Evolutionary conservation across 1,139 yeast genomes (phyloP).

Genomic region (Zygoascus sp.): DNA sequence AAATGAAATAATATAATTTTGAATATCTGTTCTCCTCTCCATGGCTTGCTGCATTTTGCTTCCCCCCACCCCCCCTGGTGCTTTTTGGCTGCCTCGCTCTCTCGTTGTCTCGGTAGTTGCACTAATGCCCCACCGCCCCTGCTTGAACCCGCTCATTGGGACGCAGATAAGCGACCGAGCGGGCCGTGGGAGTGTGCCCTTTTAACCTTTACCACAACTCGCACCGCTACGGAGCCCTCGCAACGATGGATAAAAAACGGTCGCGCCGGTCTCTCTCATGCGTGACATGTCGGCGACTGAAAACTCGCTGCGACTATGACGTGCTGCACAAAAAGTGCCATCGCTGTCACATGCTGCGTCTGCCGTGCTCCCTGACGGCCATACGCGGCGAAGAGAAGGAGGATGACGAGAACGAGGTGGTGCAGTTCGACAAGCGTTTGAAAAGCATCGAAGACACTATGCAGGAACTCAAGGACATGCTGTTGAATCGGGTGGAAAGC

Average conservation of each 20-base stretch:
- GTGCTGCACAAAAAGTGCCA: slow-evolving; percentile 42
- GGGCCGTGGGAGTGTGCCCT: too few relatives aligned
- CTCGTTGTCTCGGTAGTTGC: too few relatives aligned
- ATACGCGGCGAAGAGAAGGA: slow-evolving; percentile 5
- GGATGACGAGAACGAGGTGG: slow-evolving; percentile 9
- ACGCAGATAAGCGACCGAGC: too few relatives aligned
- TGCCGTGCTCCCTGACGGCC: slow-evolving; percentile 43
- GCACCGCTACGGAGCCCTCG: neutral
- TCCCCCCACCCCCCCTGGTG: too few relatives aligned
- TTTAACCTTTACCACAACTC: neutral
- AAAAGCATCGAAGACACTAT: slow-evolving; percentile 5
- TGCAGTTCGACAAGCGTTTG: slow-evolving; percentile 4
- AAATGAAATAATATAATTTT: too few relatives aligned
- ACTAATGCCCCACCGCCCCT: too few relatives aligned
- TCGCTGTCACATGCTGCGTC: slow-evolving; percentile 43
- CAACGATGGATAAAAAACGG: slow-evolving; percentile 25
- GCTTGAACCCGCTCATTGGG: too few relatives aligned
- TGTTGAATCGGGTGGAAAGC: neutral
- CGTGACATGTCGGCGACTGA: slow-evolving; percentile 47
- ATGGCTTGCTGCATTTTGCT: too few relatives aligned
- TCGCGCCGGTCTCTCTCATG: slow-evolving; percentile 48
- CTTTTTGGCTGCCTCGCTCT: too few relatives aligned
- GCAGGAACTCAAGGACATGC: slow-evolving; percentile 8
- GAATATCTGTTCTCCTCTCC: too few relatives aligned
- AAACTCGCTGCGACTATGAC: slow-evolving; percentile 51